A percentile compares a stretch with the other conserved stretches of the same genome.
Evolutionary conservation across 2,329 filamentous ascomycete genomes (phyloP).

Genomic region (Epichloe aotearoae): DNA sequence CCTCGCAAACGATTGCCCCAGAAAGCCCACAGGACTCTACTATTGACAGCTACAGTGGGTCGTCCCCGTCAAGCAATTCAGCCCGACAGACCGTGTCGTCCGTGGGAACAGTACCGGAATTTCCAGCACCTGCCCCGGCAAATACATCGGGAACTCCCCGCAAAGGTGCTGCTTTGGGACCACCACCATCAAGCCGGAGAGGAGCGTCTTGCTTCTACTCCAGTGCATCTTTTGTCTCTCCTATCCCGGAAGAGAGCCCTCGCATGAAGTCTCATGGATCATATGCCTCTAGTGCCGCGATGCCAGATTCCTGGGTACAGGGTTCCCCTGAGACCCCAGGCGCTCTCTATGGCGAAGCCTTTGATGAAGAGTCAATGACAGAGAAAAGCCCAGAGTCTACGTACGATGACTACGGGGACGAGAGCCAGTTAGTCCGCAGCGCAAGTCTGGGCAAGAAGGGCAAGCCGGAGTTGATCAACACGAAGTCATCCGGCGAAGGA

Average conservation of each 20-base stretch:
- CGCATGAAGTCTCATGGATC: conserved; percentile 46
- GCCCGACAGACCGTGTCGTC: conserved; percentile 40
- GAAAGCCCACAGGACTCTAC: conserved; percentile 19
- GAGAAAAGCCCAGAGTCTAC: conserved; percentile 29
- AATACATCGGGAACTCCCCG: conserved; percentile 20
- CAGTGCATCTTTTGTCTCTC: conserved; percentile 53
- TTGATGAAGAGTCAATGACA: conserved; percentile 35
- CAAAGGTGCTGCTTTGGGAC: conserved; percentile 41
- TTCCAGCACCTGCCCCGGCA: conserved; percentile 30
- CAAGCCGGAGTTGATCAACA: conserved; percentile 41
- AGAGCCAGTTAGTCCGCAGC: conserved; percentile 44
- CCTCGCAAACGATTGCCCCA: conserved; percentile 16
- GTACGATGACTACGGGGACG: conserved; percentile 37
- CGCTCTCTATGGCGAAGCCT: conserved; percentile 32
- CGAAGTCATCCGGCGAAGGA: conserved; percentile 10
- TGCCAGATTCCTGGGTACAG: conserved; percentile 54
- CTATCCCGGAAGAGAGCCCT: conserved; percentile 60
- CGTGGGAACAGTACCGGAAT: conserved; percentile 45
- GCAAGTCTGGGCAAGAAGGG: conserved; percentile 49
- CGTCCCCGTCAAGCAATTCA: conserved; percentile 34
- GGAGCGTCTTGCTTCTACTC: conserved; percentile 54
- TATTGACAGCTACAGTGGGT: conserved; percentile 23
- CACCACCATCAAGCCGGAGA: conserved; percentile 46
- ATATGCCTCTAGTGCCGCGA: conserved; percentile 58
- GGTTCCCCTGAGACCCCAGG: conserved; percentile 29